These are phyloP conservation scores for Diaporthe batatas DNA, from an alignment of 2,329 filamentous ascomycete genomes.

Conservation along the genomic window DNA sequence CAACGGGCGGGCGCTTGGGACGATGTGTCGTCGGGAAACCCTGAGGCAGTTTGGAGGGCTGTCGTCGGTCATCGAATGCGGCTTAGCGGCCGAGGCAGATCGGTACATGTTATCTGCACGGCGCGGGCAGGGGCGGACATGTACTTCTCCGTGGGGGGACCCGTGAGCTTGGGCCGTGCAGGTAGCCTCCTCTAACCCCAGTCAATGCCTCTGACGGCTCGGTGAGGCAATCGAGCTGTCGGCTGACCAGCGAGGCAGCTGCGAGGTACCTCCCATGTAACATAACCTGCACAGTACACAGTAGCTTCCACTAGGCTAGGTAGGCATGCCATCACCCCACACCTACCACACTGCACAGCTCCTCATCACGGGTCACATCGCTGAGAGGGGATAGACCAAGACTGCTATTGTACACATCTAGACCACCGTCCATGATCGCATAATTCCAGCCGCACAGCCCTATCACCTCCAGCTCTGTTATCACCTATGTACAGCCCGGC, in stretches of 20 bases:
- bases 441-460: not conserved
- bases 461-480: not conserved
- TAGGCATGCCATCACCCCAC: not conserved
- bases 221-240: constrained; percentile 32
- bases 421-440: not conserved
- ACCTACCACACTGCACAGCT: no score
- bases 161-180: constrained; percentile 15
- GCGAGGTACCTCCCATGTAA: not conserved
- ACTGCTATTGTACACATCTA: no score
- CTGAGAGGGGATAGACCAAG: not conserved
- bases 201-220: constrained; percentile 7
- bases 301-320: not conserved
- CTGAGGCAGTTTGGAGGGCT: constrained; percentile 17
- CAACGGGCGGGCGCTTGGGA: constrained; percentile 3
- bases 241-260: not conserved
- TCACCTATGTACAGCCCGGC: not conserved
- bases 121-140: not conserved
- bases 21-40: constrained; percentile 22
- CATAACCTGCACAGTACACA: not conserved
- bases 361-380: constrained; percentile 1
- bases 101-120: constrained; percentile 3
- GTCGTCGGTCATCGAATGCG: constrained; percentile 26
- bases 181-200: not conserved
- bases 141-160: not conserved
- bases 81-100: constrained; percentile 21